A percentile compares a stretch with the other conserved stretches of the same genome.
Evolutionary conservation across 495 filamentous ascomycete species (phyloP).

Genomic region (Diplogelasinospora grovesii): DNA sequence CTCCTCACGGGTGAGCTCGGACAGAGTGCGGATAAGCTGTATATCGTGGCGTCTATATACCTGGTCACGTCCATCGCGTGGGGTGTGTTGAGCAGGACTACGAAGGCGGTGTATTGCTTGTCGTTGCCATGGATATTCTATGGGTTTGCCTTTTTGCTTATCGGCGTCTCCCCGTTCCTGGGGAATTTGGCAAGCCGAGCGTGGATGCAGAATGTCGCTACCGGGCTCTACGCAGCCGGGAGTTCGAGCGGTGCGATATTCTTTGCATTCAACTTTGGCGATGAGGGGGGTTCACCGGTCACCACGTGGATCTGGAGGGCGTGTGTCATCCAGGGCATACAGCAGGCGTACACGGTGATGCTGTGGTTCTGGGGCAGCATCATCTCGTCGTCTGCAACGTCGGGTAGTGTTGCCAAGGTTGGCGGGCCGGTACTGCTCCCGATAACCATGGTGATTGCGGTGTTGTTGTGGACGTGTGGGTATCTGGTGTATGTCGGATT

Average conservation of each 20-base stretch:
- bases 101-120: slow-evolving; percentile 34
- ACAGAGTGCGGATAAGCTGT: slow-evolving; percentile 49
- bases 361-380: slow-evolving; percentile 57
- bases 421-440: slow-evolving; percentile 30
- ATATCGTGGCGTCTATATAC: slow-evolving; percentile 54
- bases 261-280: slow-evolving; percentile 62
- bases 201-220: slow-evolving; percentile 54
- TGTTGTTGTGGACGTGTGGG: slow-evolving; percentile 44
- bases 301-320: slow-evolving; percentile 59
- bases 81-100: slow-evolving; percentile 20
- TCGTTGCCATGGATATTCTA: slow-evolving; percentile 48
- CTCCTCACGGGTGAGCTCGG: slow-evolving; percentile 52
- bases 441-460: slow-evolving; percentile 41
- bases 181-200: slow-evolving; percentile 23
- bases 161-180: slow-evolving; percentile 54
- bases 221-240: slow-evolving; percentile 51
- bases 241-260: slow-evolving; percentile 55
- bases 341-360: slow-evolving; percentile 51
- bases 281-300: slow-evolving; percentile 50
- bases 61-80: slow-evolving; percentile 48
- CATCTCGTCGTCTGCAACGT: slow-evolving; percentile 18
- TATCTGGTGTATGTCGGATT: slow-evolving; percentile 48
- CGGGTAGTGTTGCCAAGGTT: slow-evolving; percentile 3
- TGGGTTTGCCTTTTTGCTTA: slow-evolving; percentile 51
- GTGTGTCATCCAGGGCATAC: slow-evolving; percentile 54